Conservation (phyloP, 1,284 basidiomycete species). For the Papiliotrema terrestris region DNA sequence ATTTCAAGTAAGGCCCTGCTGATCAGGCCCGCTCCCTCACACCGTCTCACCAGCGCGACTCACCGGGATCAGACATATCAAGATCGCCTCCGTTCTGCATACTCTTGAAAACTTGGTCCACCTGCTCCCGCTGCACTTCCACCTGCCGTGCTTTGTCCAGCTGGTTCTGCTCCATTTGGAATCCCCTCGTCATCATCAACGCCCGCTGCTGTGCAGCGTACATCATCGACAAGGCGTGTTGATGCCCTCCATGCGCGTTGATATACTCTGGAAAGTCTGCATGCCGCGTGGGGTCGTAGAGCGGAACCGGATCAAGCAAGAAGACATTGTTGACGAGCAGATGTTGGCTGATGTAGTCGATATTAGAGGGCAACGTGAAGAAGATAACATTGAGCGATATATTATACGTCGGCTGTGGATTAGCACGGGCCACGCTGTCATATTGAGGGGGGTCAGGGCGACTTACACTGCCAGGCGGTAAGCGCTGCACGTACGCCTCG, state of each 20-base stretch:
- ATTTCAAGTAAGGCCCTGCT: constrained; percentile 74
- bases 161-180: constrained; percentile 9
- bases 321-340: constrained; percentile 65
- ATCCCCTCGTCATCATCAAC: neutral
- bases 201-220: constrained; percentile 17
- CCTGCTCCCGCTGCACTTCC: constrained; percentile 87
- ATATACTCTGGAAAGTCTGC: constrained; percentile 62
- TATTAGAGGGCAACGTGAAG: constrained; percentile 88
- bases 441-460: neutral
- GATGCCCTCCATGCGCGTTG: constrained; percentile 70
- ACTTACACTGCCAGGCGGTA: constrained; percentile 46
- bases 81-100: constrained; percentile 83
- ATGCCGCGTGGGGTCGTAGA: constrained; percentile 59
- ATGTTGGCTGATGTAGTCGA: constrained; percentile 71
- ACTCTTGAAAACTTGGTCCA: constrained; percentile 88
- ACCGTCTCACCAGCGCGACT: constrained; percentile 34
- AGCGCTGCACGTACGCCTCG: constrained; percentile 59
- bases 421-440: constrained; percentile 1
- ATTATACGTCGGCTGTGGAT: constrained; percentile 28
- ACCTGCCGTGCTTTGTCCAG: constrained; percentile 69
- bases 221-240: constrained; percentile 20
- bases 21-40: neutral
- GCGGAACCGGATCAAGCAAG: constrained; percentile 69
- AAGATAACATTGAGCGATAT: constrained; percentile 75
- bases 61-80: constrained; percentile 75